Evolutionary conservation across 176 grass and related monocot species (phyloP).

Genomic region (Aegilops bicornis): DNA sequence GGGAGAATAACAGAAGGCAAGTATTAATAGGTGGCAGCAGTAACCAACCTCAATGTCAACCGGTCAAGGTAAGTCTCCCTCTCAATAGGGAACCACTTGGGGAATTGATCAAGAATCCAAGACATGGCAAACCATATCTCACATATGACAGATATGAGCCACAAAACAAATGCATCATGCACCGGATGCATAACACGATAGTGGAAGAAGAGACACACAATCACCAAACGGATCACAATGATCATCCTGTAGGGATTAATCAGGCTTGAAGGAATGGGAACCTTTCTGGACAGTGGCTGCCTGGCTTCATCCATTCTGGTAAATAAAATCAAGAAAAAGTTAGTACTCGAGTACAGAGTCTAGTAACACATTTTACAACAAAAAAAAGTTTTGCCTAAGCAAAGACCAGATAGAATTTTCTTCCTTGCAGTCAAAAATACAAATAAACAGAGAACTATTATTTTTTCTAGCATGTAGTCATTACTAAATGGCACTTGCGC

Average conservation of each 20-base stretch:
- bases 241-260: constrained; percentile 79
- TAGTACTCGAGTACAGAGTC: neutral
- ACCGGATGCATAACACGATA: constrained; percentile 93
- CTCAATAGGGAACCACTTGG: constrained; percentile 89
- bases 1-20: neutral
- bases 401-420: neutral
- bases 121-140: constrained; percentile 97
- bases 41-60: constrained; percentile 62
- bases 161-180: constrained; percentile 76
- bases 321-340: neutral
- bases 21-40: neutral
- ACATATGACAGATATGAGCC: constrained; percentile 94
- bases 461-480: neutral
- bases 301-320: constrained; percentile 21
- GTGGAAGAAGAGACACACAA: constrained; percentile 94
- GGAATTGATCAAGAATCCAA: constrained; percentile 97
- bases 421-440: neutral
- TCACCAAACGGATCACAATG: constrained; percentile 83
- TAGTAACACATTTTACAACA: neutral
- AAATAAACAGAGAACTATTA: neutral
- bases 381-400: neutral
- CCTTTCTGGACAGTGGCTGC: constrained; percentile 12
- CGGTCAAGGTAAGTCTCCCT: constrained; percentile 91
- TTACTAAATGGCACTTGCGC: neutral
- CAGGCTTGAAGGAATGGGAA: constrained; percentile 67